A percentile compares a stretch with the other conserved stretches of the same genome.
Conservation (phyloP, 768 basidiomycete species). For the Suillus plorans region DNA sequence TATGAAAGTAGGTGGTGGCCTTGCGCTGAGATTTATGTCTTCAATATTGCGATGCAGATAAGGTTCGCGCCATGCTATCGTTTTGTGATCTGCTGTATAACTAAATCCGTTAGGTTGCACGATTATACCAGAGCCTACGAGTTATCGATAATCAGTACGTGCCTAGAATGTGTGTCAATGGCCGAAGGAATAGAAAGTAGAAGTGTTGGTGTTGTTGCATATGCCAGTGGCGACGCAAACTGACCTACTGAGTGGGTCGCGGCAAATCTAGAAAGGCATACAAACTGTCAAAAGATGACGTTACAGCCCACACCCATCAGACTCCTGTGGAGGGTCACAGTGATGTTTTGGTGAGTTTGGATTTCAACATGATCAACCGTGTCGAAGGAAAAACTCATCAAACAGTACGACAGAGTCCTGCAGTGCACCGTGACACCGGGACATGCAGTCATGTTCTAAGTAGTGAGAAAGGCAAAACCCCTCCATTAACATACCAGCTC, state of each 20-base stretch:
- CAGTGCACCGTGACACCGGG: not conserved
- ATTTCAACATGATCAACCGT: not conserved
- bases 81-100: not conserved
- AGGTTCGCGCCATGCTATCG: not conserved
- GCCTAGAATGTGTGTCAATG: not conserved
- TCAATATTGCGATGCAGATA: not conserved
- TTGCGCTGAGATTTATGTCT: not conserved
- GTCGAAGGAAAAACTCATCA: no score
- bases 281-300: not conserved
- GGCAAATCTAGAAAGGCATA: not conserved
- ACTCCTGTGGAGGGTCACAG: not conserved
- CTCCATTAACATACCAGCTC: not conserved
- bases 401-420: not conserved
- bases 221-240: not conserved
- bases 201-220: not conserved
- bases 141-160: not conserved
- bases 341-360: not conserved
- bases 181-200: not conserved
- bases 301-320: not conserved
- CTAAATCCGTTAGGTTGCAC: not conserved
- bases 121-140: not conserved
- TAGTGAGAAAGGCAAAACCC: not conserved
- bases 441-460: not conserved
- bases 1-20: not conserved
- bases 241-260: not conserved